Conservation (phyloP, 495 filamentous ascomycete genomes). For the Aspergillus conjunctus region DNA sequence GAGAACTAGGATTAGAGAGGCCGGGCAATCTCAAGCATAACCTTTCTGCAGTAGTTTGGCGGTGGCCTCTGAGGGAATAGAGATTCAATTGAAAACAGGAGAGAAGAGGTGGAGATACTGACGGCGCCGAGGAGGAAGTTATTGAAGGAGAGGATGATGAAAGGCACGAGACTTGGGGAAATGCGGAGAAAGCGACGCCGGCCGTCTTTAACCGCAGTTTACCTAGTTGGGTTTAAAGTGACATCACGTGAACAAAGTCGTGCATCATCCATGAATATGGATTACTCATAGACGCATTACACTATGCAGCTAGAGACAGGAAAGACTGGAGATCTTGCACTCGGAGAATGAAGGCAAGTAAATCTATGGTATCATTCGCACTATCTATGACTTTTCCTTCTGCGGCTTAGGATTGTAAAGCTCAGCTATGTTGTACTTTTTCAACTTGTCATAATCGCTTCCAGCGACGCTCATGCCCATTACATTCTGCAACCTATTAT, state of each 20-base stretch:
- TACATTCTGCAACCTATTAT: slow-evolving; percentile 56
- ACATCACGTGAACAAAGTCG: too few species aligned
- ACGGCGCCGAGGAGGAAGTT: not conserved
- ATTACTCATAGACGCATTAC: too few species aligned
- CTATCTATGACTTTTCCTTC: not conserved
- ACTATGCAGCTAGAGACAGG: too few species aligned
- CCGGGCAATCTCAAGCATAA: not conserved
- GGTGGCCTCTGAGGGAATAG: not conserved
- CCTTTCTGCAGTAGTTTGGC: not conserved
- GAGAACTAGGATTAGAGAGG: not conserved
- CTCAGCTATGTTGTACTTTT: slow-evolving; percentile 25
- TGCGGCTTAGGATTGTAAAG: slow-evolving; percentile 17
- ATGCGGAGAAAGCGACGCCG: not conserved
- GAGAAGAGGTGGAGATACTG: not conserved
- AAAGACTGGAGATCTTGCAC: too few species aligned
- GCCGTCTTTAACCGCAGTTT: not conserved
- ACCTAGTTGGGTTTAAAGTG: too few species aligned
- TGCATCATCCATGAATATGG: too few species aligned
- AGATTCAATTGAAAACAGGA: not conserved
- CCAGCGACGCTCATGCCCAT: slow-evolving; percentile 78
- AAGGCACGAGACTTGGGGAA: not conserved
- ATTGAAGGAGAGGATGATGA: not conserved
- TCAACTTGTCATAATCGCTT: slow-evolving; percentile 60
- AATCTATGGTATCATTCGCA: too few species aligned
- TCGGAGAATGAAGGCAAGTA: too few species aligned